These are phyloP conservation scores for Solanum bulbocastanum DNA, from an alignment of 257 asterid species.

Conservation along the genomic window DNA sequence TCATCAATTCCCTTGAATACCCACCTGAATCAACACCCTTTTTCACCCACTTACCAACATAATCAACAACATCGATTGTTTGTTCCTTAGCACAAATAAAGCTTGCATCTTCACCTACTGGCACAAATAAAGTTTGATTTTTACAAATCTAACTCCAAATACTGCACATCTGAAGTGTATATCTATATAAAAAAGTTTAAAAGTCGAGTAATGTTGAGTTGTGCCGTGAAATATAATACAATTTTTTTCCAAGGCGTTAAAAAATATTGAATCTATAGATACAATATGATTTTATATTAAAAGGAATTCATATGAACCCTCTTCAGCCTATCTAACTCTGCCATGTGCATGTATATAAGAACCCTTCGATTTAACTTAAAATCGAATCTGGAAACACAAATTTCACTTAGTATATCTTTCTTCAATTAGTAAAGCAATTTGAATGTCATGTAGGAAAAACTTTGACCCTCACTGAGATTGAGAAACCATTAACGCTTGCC, in stretches of 20 bases:
- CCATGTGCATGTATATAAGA: not conserved
- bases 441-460: not conserved
- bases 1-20: conserved; percentile 24
- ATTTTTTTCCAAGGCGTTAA: not conserved
- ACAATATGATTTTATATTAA: not conserved
- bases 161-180: not conserved
- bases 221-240: too few species aligned
- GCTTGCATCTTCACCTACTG: conserved; percentile 24
- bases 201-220: too few species aligned
- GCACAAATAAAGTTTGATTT: not conserved
- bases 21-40: conserved; percentile 23
- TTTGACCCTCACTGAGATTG: not conserved
- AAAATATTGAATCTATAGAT: not conserved
- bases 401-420: not conserved
- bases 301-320: not conserved
- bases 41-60: conserved; percentile 19
- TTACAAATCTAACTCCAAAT: not conserved
- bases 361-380: not conserved
- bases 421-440: not conserved
- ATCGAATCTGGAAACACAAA: not conserved
- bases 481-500: not conserved
- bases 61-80: conserved; percentile 29
- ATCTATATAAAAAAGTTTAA: too few species aligned
- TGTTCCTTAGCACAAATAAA: conserved; percentile 5
- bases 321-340: not conserved